Base-by-base conservation (phyloP, 2,329 filamentous ascomycete genomes). In the Kalaharituber pfeilii region DNA sequence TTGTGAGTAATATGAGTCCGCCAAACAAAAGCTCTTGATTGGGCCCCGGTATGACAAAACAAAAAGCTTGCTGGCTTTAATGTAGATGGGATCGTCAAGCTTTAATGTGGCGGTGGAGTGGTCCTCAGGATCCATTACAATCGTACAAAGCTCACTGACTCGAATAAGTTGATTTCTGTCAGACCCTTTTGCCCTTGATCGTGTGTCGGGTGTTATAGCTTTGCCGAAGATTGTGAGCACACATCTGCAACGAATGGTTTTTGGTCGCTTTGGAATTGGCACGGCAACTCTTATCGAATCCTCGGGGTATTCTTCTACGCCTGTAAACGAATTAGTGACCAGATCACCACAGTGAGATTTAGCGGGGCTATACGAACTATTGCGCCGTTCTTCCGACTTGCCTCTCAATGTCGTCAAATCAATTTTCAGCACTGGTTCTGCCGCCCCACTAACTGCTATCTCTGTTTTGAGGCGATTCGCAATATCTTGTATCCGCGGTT, bases 41-140 rank as follows among this genome's bases (percentile, higher is more conserved):
- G 57, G 54, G 11, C 58, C 56, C 36, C 47, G 52, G 30, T 53
- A 59, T 29, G 58, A 54, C 27, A 55, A 50, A 27, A 60, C 57
- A 51, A 55, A 59, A 33, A 60, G 54, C 42, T 60, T 57, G 42
- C 59, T 55, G n/a, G 53, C 54, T 18, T 56, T 57, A 26, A 59
- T 52, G 49, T 57, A 55, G 26, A 60, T 58, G 24, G 54, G 56
- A 28, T 61, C 58, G 22, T 57, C 54, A 56, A 61, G 58, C n/a
- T 60, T 44, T 30, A 61, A 51, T 2, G 53, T 42, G 8, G 56
- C 59, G n/a, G 26, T 53, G 26, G 24, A 30, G 6, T 6, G 47
- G 45, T 58, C 54, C 13, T 59, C 56, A n/a, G 54, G 49, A 49
- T 51, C 51, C 20, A 55, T 55, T n/a, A 51, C 53, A 33, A 61